Evolutionary conservation across 345 rosid genomes (phyloP), one percentile per base, ranked within the genome.

Genomic region (Turritis glabra): DNA sequence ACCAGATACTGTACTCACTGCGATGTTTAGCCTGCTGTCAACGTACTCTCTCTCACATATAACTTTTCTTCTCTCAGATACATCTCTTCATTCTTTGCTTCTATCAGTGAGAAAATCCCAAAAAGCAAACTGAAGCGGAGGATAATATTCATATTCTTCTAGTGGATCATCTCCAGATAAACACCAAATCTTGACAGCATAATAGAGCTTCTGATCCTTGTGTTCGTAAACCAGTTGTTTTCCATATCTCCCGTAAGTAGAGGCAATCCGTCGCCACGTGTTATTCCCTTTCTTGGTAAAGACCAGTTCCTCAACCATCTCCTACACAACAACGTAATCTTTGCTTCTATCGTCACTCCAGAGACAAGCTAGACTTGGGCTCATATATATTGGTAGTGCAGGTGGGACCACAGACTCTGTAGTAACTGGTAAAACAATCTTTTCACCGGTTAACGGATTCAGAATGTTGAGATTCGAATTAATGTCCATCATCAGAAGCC

Each of bases 401-500:
- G n/a, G n/a, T n/a, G n/a, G n/a, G n/a, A n/a, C n/a, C n/a, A n/a
- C n/a, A n/a, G n/a, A n/a, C n/a, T n/a, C n/a, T n/a, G n/a, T n/a
- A n/a, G n/a, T n/a, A n/a, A n/a, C n/a, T n/a, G 53, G 67, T 63
- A 63, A 17, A n/a, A 5, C 53, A 17, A 63, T 41, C 25, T 3
- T 67, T 38, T 53, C 72, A 38, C 61, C 51, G 13, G 72, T 52
- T 13, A 67, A 53, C 0, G 27, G 52, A 53, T 67, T 67, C 1
- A 68, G 12, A 27, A 68, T 68, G 38, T 68, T 7, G 53, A 68
- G 63, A 68, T 68, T 18, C 9, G 8, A 13, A 30, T 8, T 8
- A 30, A 8, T 30, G 9, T 67, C 13, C 50, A 8, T 7, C 73
- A 68, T 68, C 21, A 68, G 2, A 3, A 37, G 41, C 41, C 41